Conservation (phyloP, 371 early-diverging fungal genomes). For the Mucor indicus region DNA sequence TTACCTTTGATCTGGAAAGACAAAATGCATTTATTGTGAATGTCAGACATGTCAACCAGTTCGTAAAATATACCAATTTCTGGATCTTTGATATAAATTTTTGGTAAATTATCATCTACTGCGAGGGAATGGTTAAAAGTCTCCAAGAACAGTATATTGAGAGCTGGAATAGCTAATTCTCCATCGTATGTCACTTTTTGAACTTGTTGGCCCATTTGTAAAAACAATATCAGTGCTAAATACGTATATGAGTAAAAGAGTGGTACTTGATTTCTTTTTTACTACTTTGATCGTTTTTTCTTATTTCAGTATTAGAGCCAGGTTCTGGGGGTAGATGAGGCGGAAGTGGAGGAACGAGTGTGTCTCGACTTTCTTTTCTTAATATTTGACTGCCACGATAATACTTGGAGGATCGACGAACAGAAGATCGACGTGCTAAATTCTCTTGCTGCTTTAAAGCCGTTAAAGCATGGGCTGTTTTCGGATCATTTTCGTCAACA, state of each 20-base stretch:
- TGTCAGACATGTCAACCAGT: conserved; percentile 63
- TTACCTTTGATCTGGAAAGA: conserved; percentile 65
- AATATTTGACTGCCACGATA: conserved; percentile 12
- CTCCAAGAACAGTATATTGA: conserved; percentile 66
- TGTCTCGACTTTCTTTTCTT: no score
- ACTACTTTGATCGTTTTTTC: neutral
- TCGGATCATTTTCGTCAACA: conserved; percentile 44
- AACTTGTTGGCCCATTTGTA: conserved; percentile 59
- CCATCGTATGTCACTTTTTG: conserved; percentile 58
- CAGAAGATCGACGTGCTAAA: conserved; percentile 42
- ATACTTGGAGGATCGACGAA: conserved; percentile 48
- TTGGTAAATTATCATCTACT: conserved; percentile 61
- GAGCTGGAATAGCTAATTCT: conserved; percentile 54
- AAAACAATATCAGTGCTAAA: conserved; percentile 39
- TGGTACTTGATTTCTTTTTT: neutral
- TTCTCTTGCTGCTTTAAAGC: conserved; percentile 49
- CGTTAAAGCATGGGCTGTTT: conserved; percentile 43
- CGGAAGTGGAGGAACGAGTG: conserved; percentile 35
- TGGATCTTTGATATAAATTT: conserved; percentile 68
- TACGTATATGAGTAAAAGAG: neutral
- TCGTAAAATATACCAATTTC: conserved; percentile 63
- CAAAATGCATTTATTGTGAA: conserved; percentile 57
- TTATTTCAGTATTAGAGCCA: conserved; percentile 7
- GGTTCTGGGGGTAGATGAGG: neutral
- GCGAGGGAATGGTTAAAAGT: conserved; percentile 60